These are phyloP conservation scores for Globisporangium orthogonon DNA, from an alignment of 352 stramenopile genomes.

Conservation along the genomic window DNA sequence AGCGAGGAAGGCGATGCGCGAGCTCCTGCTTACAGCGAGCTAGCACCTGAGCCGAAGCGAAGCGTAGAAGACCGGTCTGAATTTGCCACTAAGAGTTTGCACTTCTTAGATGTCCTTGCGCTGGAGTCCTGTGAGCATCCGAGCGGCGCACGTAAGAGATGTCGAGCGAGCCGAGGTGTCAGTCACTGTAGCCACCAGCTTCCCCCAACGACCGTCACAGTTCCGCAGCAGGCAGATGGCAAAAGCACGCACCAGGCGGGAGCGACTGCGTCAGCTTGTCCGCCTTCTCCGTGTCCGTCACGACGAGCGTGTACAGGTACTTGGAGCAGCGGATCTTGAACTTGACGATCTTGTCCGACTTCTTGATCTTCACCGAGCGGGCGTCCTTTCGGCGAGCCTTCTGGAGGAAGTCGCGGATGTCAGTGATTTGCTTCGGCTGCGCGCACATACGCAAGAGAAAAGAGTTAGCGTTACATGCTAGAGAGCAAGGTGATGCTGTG, in stretches of 20 bases:
- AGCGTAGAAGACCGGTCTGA: slow-evolving; percentile 81
- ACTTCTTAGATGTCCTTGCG: slow-evolving; percentile 89
- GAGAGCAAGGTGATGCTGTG: background rate
- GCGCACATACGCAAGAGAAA: slow-evolving; percentile 6
- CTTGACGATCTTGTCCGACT: slow-evolving; percentile 96
- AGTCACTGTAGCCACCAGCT: background rate
- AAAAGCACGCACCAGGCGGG: slow-evolving; percentile 84
- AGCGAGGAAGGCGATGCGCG: background rate
- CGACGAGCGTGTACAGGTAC: slow-evolving; percentile 98
- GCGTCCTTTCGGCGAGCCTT: slow-evolving; percentile 97
- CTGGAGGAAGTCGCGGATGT: slow-evolving; percentile 99
- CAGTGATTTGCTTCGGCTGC: slow-evolving; percentile 98
- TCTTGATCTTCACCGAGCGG: slow-evolving; percentile 99
- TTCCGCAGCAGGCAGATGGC: background rate
- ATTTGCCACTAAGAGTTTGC: slow-evolving; percentile 40
- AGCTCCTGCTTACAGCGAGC: slow-evolving; percentile 4
- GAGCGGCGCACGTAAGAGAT: background rate
- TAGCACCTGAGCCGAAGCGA: slow-evolving; percentile 12
- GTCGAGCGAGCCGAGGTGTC: background rate
- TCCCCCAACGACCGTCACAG: too few relatives aligned
- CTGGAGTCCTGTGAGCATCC: slow-evolving; percentile 58
- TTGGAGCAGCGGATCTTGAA: slow-evolving; percentile 99
- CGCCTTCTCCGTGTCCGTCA: slow-evolving; percentile 98
- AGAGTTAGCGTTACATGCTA: background rate
- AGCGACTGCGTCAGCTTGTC: slow-evolving; percentile 99